Base-by-base conservation (phyloP, 148 eudicot species). In the Polygonum aviculare region DNA sequence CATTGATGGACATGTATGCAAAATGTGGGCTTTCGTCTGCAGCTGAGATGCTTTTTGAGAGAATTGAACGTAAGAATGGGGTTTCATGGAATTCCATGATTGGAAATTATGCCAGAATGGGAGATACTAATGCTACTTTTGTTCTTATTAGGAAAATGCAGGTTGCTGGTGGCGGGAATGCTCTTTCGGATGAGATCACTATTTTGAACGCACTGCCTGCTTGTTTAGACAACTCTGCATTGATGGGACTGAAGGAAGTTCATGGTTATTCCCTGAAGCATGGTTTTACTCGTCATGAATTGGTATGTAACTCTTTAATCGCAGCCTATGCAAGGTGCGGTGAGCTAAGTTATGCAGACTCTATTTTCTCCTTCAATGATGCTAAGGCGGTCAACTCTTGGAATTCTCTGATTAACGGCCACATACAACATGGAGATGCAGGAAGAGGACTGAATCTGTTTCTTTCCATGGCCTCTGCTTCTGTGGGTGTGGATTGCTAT, bases 71-170 rank as follows among this genome's bases (percentile, higher is more conserved):
- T 60, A 87, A 75, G 72, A 89, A 86, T 75, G 77, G 80, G 51
- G 91, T 86, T 65, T 87, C 90, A 40, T 90, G 90, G 91, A 88
- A 90, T 87, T 86, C 86, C 31, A 81, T 89, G 9, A 81, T 91
- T 57, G 84, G 83, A 67, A 86, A 77, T 70, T 82, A 78, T 85
- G 84, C 90, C n/a, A 78, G 82, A 62, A 77, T 75, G 22, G 84
- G 90, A 35, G 47, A 82, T 81, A 73, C 74, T 39, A 33, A 47
- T 48, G 62, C 60, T 52, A 75, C 91, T 48, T 81, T 83, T 50
- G 69, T 78, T 22, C 84, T 87, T 74, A 35, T 89, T 77, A 71
- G 81, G 62, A 75, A 80, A 62, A 87, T 91, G 91, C 85, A 79
- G 73, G 51, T 21, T 45, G 79, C 51, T 4, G 75, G 63, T 22